Evolutionary conservation across 108 stramenopile species (phyloP), one percentile per base, ranked within the genome.

Genomic region (Cyclotella cryptica): DNA sequence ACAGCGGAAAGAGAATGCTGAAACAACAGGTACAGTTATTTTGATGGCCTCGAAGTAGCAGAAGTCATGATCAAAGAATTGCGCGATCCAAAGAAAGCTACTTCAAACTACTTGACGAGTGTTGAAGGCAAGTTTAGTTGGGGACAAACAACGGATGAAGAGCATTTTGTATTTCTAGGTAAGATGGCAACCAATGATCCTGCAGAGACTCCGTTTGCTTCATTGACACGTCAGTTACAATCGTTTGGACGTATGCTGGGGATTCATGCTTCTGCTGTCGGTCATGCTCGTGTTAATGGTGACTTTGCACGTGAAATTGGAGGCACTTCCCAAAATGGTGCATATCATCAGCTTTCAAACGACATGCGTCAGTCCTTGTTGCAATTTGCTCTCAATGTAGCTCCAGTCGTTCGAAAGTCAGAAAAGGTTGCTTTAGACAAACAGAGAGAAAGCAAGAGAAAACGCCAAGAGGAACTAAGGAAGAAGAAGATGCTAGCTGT

Each of bases 21-120:
- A 35, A 28, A 61, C 59, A 17, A 47, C 29, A 17, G 62, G 61
- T 26, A 14, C 49, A 0, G 58, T 64, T 8, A 64, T 40, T 14
- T 8, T 40, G 35, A 27, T 72, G 43, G 71, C 61, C 4, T 12
- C 5, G 71, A 63, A 35, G 40, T 52, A 43, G 71, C 71, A 18
- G 28, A 64, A 10, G 21, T 19, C 18, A 17, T 60, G 18, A 2
- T 72, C 12, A 49, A 47, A 14, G 52, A 63, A 35, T 35, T 35
- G 35, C 35, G 35, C 35, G 6, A 35, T 35, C 35, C 35, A 35
- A 35, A 35, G 35, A 35, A 35, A 35, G 35, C 35, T 35, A 35
- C 35, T 35, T 35, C 4, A 35, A 35, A 35, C 35, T 35, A 35
- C 35, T 35, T 35, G 35, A 35, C 35, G 35, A 35, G 35, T 35